phyloP scores from a whole-genome alignment of 371 early-diverging fungal genomes.

The Lichtheimia hyalospora region DNA sequence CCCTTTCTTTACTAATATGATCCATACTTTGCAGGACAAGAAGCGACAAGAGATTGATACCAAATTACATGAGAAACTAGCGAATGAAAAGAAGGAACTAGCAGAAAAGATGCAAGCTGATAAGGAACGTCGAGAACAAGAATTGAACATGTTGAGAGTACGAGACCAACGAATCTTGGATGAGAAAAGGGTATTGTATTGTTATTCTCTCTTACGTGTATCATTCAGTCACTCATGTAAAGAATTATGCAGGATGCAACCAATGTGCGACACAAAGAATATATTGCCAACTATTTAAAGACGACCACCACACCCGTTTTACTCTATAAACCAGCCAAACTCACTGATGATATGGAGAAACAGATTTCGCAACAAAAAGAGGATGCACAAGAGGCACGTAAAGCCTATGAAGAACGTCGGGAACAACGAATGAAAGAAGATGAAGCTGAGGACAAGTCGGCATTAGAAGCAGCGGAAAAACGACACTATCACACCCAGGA shows the following conservation, averaged over 20 bases:
- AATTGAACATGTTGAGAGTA: conserved; percentile 19
- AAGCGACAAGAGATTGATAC: conserved; percentile 52
- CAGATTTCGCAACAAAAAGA: conserved; percentile 26
- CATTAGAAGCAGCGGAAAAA: conserved; percentile 1
- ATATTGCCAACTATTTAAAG: conserved; percentile 38
- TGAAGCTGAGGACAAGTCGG: conserved; percentile 11
- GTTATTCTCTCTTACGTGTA: background rate
- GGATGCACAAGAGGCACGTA: conserved; percentile 16
- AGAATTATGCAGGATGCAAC: conserved; percentile 21
- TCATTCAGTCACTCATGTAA: conserved; percentile 1
- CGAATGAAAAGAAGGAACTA: conserved; percentile 45
- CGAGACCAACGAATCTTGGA: conserved; percentile 24
- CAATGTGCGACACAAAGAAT: conserved; percentile 20
- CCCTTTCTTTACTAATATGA: background rate
- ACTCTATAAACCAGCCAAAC: conserved; percentile 51
- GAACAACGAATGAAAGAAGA: conserved; percentile 12
- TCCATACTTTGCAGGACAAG: conserved; percentile 35
- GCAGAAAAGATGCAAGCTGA: conserved; percentile 39
- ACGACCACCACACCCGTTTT: conserved; percentile 46
- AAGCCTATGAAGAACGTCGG: conserved; percentile 23
- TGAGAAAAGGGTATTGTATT: conserved; percentile 31
- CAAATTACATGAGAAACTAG: conserved; percentile 50
- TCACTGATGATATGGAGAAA: conserved; percentile 28
- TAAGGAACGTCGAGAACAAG: conserved; percentile 36
- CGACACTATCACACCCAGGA: conserved; percentile 1